These are phyloP conservation scores for Wickerhamiella azyma DNA, from an alignment of 805 yeast species.

Conservation along the genomic window DNA sequence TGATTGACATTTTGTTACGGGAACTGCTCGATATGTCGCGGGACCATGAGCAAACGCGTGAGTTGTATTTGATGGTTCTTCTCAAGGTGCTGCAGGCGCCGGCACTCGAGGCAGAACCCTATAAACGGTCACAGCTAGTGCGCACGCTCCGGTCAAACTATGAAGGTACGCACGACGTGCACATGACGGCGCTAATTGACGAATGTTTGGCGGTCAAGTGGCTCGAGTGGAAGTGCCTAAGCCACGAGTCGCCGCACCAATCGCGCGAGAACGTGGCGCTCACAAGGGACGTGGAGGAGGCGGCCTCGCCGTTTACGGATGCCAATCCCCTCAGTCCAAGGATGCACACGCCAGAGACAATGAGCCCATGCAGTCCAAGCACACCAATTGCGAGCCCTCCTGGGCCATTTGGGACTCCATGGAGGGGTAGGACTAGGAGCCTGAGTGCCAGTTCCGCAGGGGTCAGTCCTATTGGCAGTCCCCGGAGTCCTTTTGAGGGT, in stretches of 20 bases:
- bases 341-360: background rate
- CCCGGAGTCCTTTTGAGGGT: no score
- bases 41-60: conserved; percentile 43
- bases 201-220: conserved; percentile 6
- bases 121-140: conserved; percentile 43
- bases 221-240: conserved; percentile 3
- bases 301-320: background rate
- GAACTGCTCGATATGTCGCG: conserved; percentile 56
- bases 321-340: background rate
- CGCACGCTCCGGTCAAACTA: conserved; percentile 29
- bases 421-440: no score
- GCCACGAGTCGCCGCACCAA: conserved; percentile 5
- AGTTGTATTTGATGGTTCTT: conserved; percentile 61
- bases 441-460: no score
- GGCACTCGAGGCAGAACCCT: conserved; percentile 41
- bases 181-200: conserved; percentile 1
- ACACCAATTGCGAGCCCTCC: no score
- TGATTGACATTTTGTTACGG: conserved; percentile 69
- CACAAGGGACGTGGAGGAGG: background rate
- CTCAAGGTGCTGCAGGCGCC: conserved; percentile 57
- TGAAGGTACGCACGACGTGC: conserved; percentile 4
- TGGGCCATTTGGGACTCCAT: no score
- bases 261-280: conserved; percentile 3
- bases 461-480: no score
- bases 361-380: background rate